Base-by-base conservation (phyloP, 2,329 filamentous ascomycete genomes). In the Xylariales sp. region DNA sequence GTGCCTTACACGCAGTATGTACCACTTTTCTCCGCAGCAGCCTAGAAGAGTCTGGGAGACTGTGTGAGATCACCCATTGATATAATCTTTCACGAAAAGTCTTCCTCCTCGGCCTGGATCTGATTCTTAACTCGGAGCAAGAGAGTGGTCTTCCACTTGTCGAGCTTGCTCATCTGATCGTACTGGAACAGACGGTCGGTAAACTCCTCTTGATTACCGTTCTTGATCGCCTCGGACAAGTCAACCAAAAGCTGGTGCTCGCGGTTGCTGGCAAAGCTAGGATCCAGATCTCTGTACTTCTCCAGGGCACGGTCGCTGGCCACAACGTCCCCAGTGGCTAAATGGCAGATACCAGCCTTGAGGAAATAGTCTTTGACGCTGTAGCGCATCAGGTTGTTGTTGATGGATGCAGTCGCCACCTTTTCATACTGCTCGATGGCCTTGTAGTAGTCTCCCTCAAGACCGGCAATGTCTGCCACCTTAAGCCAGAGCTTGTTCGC, bases 401-500 rank as follows among this genome's bases (percentile, higher is more conserved):
- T 82, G 53, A 95, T 81, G 24, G 84, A 85, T 29, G 78, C 75
- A 40, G 78, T 74, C 29, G 88, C 85, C 33, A 96, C 88, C 55
- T 84, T 82, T 62, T 97, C 91, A 66, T 85, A 96, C 50, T 83
- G 75, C 46, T 83, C 76, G 51, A 90, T 88, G 40, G 88, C 79
- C 63, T 84, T 88, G 68, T 83, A 82, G 69, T 95, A 96, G 59
- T 96, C 87, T 42, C 70, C 79, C 40, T 89, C 83, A 12, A 95
- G 66, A 11, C 88, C 93, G 6, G 87, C 76, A 31, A 96, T 72
- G 54, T 97, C 93, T 33, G 88, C 91, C 8, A 90, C 85, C 68
- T 96, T 96, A 49, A 96, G 78, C 72, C 79, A 95, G 42, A 93
- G 78, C 65, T 96, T 96, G 70, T 95, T 97, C 46, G 90, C 89